A percentile compares a stretch with the other conserved stretches of the same genome.
These are phyloP conservation scores for Boeremia exigua DNA, from an alignment of 2,329 filamentous ascomycete genomes.

Conservation along the genomic window DNA sequence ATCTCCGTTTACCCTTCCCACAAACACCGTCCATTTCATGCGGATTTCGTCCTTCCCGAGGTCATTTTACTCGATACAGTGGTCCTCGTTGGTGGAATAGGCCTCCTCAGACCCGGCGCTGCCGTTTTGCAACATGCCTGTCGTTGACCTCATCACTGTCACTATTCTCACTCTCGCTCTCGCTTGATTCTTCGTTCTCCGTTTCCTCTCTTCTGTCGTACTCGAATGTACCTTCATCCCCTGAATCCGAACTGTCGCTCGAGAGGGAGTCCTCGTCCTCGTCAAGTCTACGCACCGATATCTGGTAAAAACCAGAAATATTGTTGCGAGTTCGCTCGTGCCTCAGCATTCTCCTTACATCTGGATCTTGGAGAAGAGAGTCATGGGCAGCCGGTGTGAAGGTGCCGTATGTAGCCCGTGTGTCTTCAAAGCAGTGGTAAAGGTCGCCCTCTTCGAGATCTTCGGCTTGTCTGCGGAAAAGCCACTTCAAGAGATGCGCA, in stretches of 20 bases:
- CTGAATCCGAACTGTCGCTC: neutral
- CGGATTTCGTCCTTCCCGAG: too few species aligned
- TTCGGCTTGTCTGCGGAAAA: neutral
- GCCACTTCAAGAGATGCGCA: neutral
- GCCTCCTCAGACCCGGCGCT: neutral
- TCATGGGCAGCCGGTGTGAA: neutral
- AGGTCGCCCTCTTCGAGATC: neutral
- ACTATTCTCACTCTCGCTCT: slow-evolving; percentile 2
- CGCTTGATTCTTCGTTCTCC: neutral
- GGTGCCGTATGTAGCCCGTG: neutral
- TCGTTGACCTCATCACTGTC: neutral
- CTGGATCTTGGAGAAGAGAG: neutral
- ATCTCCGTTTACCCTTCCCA: neutral
- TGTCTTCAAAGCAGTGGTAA: neutral
- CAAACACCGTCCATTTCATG: too few species aligned
- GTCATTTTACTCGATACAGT: neutral
- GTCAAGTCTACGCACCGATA: neutral
- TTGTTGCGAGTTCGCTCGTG: neutral
- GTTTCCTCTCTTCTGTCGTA: too few species aligned
- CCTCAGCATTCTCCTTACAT: neutral
- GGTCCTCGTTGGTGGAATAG: slow-evolving; percentile 1
- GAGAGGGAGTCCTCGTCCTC: neutral
- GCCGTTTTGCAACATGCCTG: neutral
- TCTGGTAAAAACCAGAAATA: neutral
- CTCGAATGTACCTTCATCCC: neutral